Base-by-base conservation (phyloP, 2,329 filamentous ascomycete species). In the Fusarium hainanense region DNA sequence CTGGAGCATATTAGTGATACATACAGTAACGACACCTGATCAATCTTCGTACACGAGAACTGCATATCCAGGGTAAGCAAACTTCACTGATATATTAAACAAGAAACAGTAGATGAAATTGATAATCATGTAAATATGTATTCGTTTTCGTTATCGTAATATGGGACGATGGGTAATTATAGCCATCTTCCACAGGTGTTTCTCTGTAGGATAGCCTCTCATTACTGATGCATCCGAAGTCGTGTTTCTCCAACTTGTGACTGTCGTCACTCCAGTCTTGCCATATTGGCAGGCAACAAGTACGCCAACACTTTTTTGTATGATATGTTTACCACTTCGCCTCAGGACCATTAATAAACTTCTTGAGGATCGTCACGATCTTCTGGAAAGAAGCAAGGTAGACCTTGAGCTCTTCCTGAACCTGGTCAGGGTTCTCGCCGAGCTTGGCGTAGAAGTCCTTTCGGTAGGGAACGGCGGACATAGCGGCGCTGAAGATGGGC, bases 391-490 rank as follows among this genome's bases (percentile, higher is more conserved):
- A 89, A n/a, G 81, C 83, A 66, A 98, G 85, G 87, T 95, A 98
- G 69, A 84, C 82, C 73, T 85, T 82, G 75, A 98, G 80, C 77
- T 92, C 88, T 58, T 81, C 77, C 47, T 85, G 75, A 50, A 96
- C 90, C 80, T 90, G 88, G 30, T 78, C 82, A 41, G 87, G 81
- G 77, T 93, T 88, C 21, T 85, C 83, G 40, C 92, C 94, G 44
- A 99, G 85, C 88, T 98, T 97, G 71, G 82, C 82, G 80, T 98
- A 98, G 79, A 99, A 98, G 81, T 95, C 93, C 79, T 93, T 93
- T 74, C 95, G 89, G 86, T 98, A 97, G 3, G 96, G 96, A 73
- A 92, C 95, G 20, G 94, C 94, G 74, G 89, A 88, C 94, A 99
- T 97, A 79, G 95, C 95, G 67, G 94, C 92, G 75, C 87, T 92